Percentiles rank a stretch among this genome's conserved stretches.
phyloP scores from a whole-genome alignment of 1,284 basidiomycete species.

The Ustilago tritici region DNA sequence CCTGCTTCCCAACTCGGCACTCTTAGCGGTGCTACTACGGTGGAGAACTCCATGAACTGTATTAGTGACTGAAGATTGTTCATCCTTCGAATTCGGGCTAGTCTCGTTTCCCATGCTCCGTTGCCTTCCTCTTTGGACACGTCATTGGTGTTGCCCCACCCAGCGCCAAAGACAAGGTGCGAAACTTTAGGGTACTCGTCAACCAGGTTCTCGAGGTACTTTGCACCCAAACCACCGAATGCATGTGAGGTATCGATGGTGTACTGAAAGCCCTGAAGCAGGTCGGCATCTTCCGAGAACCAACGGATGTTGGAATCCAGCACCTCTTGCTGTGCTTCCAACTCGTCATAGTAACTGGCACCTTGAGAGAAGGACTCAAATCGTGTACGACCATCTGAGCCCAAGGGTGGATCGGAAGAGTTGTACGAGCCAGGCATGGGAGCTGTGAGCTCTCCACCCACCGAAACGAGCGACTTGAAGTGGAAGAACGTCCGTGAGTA shows the following conservation, averaged over 20 bases:
- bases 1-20: constrained; percentile 19
- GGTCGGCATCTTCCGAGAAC: constrained; percentile 64
- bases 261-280: constrained; percentile 62
- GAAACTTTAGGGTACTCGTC: constrained; percentile 64
- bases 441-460: constrained; percentile 46
- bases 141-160: constrained; percentile 43
- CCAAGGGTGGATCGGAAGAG: constrained; percentile 7
- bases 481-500: constrained; percentile 57
- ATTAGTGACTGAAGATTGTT: constrained; percentile 56
- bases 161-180: constrained; percentile 44
- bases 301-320: constrained; percentile 62
- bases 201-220: constrained; percentile 50
- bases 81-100: constrained; percentile 46
- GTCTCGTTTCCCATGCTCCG: constrained; percentile 28
- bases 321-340: constrained; percentile 56
- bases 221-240: constrained; percentile 54
- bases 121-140: constrained; percentile 8
- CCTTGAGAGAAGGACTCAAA: constrained; percentile 60
- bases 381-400: constrained; percentile 26
- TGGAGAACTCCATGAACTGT: constrained; percentile 45
- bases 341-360: constrained; percentile 29
- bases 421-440: constrained; percentile 54
- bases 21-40: constrained; percentile 45
- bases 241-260: constrained; percentile 56
- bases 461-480: constrained; percentile 55